These are phyloP conservation scores for Populus nigra DNA, from an alignment of 345 rosid genomes.

Conservation along the genomic window DNA sequence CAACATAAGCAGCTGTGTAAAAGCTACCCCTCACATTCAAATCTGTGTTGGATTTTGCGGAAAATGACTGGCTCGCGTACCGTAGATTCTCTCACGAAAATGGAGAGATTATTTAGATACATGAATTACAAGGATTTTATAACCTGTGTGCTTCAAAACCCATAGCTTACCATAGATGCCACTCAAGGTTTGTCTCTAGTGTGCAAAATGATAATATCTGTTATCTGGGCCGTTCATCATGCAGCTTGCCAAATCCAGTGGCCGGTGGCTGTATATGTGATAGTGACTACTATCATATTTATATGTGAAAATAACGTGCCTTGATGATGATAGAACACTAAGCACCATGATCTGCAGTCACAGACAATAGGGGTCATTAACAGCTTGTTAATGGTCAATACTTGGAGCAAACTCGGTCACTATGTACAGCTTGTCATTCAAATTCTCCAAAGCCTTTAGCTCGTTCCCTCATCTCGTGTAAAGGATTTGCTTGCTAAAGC, in stretches of 20 bases:
- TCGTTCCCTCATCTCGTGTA: background rate
- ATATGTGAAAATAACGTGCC: background rate
- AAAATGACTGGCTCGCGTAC: conserved; percentile 9
- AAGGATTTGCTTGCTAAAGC: background rate
- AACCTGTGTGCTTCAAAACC: conserved; percentile 21
- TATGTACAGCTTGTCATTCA: background rate
- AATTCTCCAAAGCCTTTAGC: background rate
- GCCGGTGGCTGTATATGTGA: background rate
- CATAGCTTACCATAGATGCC: background rate
- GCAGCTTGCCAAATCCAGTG: background rate
- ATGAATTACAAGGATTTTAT: background rate
- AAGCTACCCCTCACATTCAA: conserved; percentile 36
- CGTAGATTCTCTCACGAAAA: conserved; percentile 19
- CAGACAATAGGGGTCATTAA: background rate
- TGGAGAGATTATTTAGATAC: background rate
- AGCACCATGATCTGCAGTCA: background rate
- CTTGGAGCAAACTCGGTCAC: background rate
- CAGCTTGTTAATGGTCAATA: background rate
- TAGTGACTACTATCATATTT: background rate
- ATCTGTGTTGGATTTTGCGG: conserved; percentile 29
- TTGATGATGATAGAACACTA: background rate
- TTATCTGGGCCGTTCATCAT: background rate
- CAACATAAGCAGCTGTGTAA: conserved; percentile 33
- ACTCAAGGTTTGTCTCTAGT: background rate
- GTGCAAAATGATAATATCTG: background rate